Conservation (phyloP, 2,329 filamentous ascomycete genomes). For the Penicillium sp. region DNA sequence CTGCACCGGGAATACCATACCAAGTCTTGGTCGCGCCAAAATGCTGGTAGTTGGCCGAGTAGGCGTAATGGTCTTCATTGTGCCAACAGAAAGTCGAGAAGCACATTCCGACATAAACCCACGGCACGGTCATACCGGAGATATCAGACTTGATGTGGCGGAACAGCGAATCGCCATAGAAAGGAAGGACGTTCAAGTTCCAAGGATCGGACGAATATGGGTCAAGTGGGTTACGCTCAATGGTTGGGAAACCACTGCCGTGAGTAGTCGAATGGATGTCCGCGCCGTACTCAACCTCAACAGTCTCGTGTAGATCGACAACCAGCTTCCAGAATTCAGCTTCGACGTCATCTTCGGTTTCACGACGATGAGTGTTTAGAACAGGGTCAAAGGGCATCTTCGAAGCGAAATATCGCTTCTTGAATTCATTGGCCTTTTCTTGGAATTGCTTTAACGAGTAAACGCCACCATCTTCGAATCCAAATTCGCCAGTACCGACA, state of each 20-base stretch:
- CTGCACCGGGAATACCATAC: conserved; percentile 94
- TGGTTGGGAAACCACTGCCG: conserved; percentile 92
- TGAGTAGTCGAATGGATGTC: conserved; percentile 98
- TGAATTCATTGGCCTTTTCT: conserved; percentile 92
- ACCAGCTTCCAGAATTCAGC: conserved; percentile 95
- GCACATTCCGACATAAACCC: conserved; percentile 99
- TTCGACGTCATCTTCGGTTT: conserved; percentile 94
- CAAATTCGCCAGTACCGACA: conserved; percentile 93
- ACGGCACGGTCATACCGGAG: conserved; percentile 98
- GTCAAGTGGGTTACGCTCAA: conserved; percentile 85
- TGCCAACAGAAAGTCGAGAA: conserved; percentile 99
- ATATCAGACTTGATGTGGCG: conserved; percentile 97
- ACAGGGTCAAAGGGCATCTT: conserved; percentile 86
- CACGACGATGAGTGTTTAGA: conserved; percentile 73
- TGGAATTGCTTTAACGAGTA: conserved; percentile 97
- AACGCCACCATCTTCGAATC: conserved; percentile 92
- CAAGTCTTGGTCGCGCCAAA: conserved; percentile 98
- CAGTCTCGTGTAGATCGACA: conserved; percentile 87
- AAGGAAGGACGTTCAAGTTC: conserved; percentile 91
- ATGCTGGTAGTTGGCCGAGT: conserved; percentile 97
- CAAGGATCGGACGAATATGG: conserved; percentile 86
- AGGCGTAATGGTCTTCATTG: conserved; percentile 96
- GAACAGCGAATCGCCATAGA: conserved; percentile 89
- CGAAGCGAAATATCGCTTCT: conserved; percentile 86
- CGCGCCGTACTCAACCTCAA: conserved; percentile 96